phyloP scores from a whole-genome alignment of 305 asterid species.

The Rubia tinctorum region DNA sequence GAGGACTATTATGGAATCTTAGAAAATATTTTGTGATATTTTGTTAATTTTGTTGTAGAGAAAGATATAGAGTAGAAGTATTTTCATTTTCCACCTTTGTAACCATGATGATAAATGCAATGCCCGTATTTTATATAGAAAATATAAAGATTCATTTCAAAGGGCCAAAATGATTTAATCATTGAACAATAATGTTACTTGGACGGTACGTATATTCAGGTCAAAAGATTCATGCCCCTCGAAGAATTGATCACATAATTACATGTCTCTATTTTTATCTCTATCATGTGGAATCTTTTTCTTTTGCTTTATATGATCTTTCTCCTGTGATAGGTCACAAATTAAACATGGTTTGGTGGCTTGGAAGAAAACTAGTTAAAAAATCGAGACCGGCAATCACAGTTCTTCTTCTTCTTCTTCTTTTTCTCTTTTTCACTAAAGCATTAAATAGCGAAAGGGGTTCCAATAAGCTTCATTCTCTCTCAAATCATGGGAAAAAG shows the following conservation, averaged over 20 bases:
- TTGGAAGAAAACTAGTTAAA: not conserved
- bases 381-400: not conserved
- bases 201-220: not conserved
- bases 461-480: not conserved
- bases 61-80: too few relatives aligned
- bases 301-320: not conserved
- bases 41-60: too few relatives aligned
- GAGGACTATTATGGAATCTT: too few relatives aligned
- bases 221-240: not conserved
- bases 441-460: not conserved
- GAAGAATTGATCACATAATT: not conserved
- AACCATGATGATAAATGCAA: too few relatives aligned
- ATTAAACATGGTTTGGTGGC: not conserved
- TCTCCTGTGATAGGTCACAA: not conserved
- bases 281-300: not conserved
- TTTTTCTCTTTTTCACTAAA: not conserved
- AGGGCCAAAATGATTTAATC: not conserved
- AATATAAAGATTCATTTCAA: too few relatives aligned
- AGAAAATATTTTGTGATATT: too few relatives aligned
- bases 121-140: too few relatives aligned
- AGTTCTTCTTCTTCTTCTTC: too few relatives aligned
- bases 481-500: not conserved
- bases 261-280: not conserved
- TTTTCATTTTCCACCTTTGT: too few relatives aligned
- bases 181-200: too few relatives aligned